Conservation (phyloP, 1,139 yeast genomes). For the Pichia cactophila region DNA sequence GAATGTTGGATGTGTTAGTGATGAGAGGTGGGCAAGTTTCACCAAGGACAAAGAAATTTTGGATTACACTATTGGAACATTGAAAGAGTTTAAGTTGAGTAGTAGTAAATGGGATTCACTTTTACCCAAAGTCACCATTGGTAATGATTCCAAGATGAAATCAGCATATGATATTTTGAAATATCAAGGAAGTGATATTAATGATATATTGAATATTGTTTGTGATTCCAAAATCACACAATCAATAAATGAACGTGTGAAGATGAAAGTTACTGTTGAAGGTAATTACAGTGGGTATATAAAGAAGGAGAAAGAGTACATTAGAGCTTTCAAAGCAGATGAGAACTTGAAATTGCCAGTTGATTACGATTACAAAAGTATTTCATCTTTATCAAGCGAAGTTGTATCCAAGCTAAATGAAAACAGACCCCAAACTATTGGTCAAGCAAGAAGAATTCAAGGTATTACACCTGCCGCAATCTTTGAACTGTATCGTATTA, state of each 20-base stretch:
- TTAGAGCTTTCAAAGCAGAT: constrained; percentile 76
- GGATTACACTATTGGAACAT: constrained; percentile 36
- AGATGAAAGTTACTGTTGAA: constrained; percentile 62
- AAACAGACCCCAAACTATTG: constrained; percentile 81
- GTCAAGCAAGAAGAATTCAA: constrained; percentile 90
- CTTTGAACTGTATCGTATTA: constrained; percentile 50
- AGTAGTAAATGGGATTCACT: constrained; percentile 54
- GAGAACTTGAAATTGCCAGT: constrained; percentile 64
- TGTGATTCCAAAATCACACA: constrained; percentile 18
- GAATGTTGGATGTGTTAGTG: constrained; percentile 57
- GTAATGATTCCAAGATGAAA: constrained; percentile 36
- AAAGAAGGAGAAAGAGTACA: constrained; percentile 59
- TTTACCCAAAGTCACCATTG: constrained; percentile 30
- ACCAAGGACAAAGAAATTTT: constrained; percentile 40
- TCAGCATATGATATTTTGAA: constrained; percentile 51
- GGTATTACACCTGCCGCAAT: constrained; percentile 89
- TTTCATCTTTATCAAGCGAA: constrained; percentile 60
- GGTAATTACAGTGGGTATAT: constrained; percentile 81
- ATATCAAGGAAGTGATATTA: constrained; percentile 31
- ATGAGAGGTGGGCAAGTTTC: constrained; percentile 49
- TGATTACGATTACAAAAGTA: constrained; percentile 49
- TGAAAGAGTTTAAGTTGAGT: constrained; percentile 41
- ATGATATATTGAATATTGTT: constrained; percentile 33
- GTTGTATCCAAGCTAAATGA: constrained; percentile 63
- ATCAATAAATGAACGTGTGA: constrained; percentile 44